Conservation (phyloP, 2,329 filamentous ascomycete genomes). For the Colletotrichum lindemuthianum region DNA sequence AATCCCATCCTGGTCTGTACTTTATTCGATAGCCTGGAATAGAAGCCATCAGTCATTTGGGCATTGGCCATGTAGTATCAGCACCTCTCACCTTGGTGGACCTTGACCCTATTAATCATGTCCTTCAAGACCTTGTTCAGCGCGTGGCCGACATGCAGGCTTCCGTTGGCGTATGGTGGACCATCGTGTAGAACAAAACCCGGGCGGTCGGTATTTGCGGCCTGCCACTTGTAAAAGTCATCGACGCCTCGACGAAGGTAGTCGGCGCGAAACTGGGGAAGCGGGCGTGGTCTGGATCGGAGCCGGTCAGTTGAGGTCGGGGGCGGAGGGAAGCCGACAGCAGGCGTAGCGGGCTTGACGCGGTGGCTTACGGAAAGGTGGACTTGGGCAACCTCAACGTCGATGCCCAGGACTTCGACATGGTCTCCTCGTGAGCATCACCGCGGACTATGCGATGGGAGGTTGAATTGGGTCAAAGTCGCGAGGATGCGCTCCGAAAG, state of each 20-base stretch:
- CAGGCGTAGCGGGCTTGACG: not conserved
- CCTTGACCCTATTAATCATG: constrained; percentile 83
- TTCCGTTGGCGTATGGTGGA: constrained; percentile 95
- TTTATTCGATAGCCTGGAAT: constrained; percentile 70
- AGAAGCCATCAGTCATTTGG: constrained; percentile 1
- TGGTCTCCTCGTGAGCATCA: constrained; percentile 39
- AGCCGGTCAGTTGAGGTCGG: constrained; percentile 27
- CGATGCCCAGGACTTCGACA: constrained; percentile 74
- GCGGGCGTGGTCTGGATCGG: constrained; percentile 59
- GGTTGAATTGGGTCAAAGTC: not conserved
- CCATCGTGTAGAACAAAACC: constrained; percentile 92
- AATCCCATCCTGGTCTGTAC: constrained; percentile 96
- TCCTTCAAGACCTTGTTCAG: constrained; percentile 98
- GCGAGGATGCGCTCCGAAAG: not conserved
- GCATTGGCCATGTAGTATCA: not conserved
- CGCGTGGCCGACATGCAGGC: constrained; percentile 91
- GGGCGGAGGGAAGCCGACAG: constrained; percentile 36
- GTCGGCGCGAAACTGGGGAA: constrained; percentile 57
- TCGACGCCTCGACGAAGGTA: constrained; percentile 85
- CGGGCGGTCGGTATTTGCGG: constrained; percentile 61
- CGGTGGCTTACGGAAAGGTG: constrained; percentile 70
- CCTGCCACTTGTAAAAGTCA: constrained; percentile 91
- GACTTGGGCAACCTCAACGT: constrained; percentile 81
- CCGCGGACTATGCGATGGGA: constrained; percentile 4
- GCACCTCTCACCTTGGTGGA: constrained; percentile 69